Evolutionary conservation across 2,329 filamentous ascomycete species (phyloP).

Genomic region (Lecanicillium sp.): DNA sequence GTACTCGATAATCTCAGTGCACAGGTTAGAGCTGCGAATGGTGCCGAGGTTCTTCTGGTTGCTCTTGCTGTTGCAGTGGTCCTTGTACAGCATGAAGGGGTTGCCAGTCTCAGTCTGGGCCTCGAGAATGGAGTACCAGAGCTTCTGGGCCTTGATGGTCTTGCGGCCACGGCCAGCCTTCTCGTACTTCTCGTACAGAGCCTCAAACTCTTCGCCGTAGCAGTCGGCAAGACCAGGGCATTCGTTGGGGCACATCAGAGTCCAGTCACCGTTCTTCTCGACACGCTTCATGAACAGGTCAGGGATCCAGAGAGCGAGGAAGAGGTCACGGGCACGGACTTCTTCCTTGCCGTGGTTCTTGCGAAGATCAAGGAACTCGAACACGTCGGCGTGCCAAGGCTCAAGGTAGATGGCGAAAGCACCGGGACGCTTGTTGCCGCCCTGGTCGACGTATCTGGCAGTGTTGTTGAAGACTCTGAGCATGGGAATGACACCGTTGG

Average conservation of each 20-base stretch:
- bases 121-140: conserved; percentile 98
- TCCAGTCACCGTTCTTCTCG: conserved; percentile 94
- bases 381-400: conserved; percentile 97
- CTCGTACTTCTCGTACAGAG: conserved; percentile 90
- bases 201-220: conserved; percentile 96
- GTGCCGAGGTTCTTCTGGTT: conserved; percentile 99
- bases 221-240: conserved; percentile 91
- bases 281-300: conserved; percentile 99
- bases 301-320: conserved; percentile 96
- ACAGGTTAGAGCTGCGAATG: conserved; percentile 96
- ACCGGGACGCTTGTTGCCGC: conserved; percentile 97
- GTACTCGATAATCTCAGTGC: conserved; percentile 98
- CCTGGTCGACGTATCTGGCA: conserved; percentile 95
- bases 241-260: conserved; percentile 96
- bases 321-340: conserved; percentile 90
- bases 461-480: conserved; percentile 99
- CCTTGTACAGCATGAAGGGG: conserved; percentile 99
- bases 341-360: conserved; percentile 99
- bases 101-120: conserved; percentile 98
- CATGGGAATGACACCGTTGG: conserved; percentile 96
- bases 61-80: conserved; percentile 96
- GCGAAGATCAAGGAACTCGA: conserved; percentile 92
- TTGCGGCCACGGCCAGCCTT: conserved; percentile 77
- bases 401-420: conserved; percentile 98
- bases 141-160: conserved; percentile 95